Percentiles rank a stretch among this genome's conserved stretches.
These are phyloP conservation scores for Fonsecaea multimorphosa DNA, from an alignment of 2,329 filamentous ascomycete species.

Conservation along the genomic window DNA sequence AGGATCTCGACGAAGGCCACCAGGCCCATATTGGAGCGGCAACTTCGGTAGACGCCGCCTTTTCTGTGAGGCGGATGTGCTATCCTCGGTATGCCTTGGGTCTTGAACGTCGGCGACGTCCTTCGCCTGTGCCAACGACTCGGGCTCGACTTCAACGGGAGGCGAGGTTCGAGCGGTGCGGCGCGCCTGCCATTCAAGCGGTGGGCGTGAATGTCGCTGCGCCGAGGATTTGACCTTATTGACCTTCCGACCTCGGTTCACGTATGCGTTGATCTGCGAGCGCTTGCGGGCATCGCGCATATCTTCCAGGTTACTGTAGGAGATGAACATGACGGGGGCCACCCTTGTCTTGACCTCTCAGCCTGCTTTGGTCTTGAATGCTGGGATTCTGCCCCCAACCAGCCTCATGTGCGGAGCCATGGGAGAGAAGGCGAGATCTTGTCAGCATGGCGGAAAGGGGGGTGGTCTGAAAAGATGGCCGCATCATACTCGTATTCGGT, in stretches of 20 bases:
- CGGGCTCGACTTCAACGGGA: conserved; percentile 8
- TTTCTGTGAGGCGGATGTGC: conserved; percentile 9
- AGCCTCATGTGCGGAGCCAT: conserved; percentile 13
- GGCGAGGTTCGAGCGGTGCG: conserved; percentile 1
- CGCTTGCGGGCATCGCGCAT: conserved; percentile 19
- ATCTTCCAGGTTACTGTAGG: conserved; percentile 19
- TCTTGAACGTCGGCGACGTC: conserved; percentile 3
- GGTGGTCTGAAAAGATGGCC: neutral
- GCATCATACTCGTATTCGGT: neutral
- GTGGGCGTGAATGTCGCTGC: conserved; percentile 3
- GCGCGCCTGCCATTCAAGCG: conserved; percentile 6
- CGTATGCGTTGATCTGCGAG: conserved; percentile 17
- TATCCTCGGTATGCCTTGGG: neutral
- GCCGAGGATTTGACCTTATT: conserved; percentile 11
- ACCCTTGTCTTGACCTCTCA: neutral
- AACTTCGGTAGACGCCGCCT: conserved; percentile 5
- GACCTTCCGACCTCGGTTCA: conserved; percentile 10
- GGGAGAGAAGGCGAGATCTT: neutral
- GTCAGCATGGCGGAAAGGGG: conserved; percentile 3
- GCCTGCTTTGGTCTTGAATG: neutral
- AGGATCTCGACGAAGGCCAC: conserved; percentile 9
- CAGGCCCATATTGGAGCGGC: neutral
- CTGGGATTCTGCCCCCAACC: conserved; percentile 3
- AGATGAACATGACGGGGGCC: conserved; percentile 18
- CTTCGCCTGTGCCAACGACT: neutral